Evolutionary conservation across 1,139 yeast genomes (phyloP), one percentile per base, ranked within the genome.

Genomic region (Yamadazyma epiphylla): DNA sequence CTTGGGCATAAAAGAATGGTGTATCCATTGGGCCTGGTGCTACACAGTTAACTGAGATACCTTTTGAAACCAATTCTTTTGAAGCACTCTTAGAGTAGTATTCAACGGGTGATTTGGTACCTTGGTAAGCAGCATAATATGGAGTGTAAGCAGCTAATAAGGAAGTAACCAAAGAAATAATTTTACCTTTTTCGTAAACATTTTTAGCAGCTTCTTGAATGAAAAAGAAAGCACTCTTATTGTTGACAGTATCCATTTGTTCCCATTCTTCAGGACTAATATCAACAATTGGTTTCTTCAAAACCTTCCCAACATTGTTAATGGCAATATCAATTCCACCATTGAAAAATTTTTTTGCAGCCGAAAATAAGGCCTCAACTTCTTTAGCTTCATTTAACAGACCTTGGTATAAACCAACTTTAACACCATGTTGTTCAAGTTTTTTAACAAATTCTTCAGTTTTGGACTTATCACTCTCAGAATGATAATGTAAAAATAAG

Each of bases 11-110:
- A 50, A 78, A 69, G 58, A 78, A 78, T 33, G 83, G 82, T 15
- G 84, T 78, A 46, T 77, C 83, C 82, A 78, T 78, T 27, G 85
- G 84, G 27, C 84, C 85, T 28, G 84, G 85, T 4, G 83, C 81
- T 36, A 78, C 74, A 45, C 71, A 64, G 45, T 73, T 76, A 44
- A 73, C 80, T 8, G 75, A 62, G 37, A 78, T 71, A 8, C 67
- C 64, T 42, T 59, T 67, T 14, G 58, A 51, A 17, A 56, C 60
- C 37, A 74, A 62, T 48, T 78, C 84, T 53, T 77, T 75, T 11
- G 82, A 71, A 11, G 77, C 72, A 13, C 80, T 57, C 44, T 77
- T 74, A 35, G 68, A 51, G 54, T 73, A 74, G 53, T 63, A 70
- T 47, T 75, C 81, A 33, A 77, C 83, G n/a, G 77, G 70, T 4